Base-by-base conservation (phyloP, 257 asterid species). In the Catharanthus roseus region DNA sequence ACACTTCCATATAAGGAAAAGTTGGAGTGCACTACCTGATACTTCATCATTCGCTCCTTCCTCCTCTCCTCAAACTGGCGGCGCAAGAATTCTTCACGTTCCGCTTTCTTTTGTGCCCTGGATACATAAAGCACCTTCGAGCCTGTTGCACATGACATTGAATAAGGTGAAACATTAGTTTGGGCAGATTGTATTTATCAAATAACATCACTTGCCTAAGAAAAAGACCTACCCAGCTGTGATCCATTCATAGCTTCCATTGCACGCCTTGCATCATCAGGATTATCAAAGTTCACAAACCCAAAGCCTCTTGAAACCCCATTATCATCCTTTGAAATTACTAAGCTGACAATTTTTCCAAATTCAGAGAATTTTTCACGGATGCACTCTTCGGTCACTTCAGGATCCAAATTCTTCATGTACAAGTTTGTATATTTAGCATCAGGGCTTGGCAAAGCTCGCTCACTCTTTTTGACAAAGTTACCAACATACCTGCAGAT, bases 51-150 rank as follows among this genome's bases (percentile, higher is more conserved):
- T 69, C 77, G 85, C 68, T 85, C 96, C 82, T 80, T 90, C 85
- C 75, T 88, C 66, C 82, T 88, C 83, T 89, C 96, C 82, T 92
- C 96, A 75, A 82, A 84, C 76, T 86, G 88, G 72, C 78, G 90
- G 69, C 86, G 85, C 67, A 92, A 74, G 60, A 85, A 49, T 76
- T 83, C 95, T 74, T 79, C 86, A 18, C 98, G 91, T 76, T 88
- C 96, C 47, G 90, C 82, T 78, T 85, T 92, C 80, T 92, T 92
- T 77, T 90, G 97, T 77, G 97, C 97, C 65, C 89, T 86, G 28
- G 90, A 84, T 50, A 92, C 97, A 77, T 90, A 92, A 63, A 92
- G 78, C 60, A 77, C 73, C 90, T 92, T 88, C 34, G 88, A 83
- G 70, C 96, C 97, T 92, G 76, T 68, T 51, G 76, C 63, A 69